Conservation (phyloP, 352 stramenopile species). For the Phytophthora constricta region DNA sequence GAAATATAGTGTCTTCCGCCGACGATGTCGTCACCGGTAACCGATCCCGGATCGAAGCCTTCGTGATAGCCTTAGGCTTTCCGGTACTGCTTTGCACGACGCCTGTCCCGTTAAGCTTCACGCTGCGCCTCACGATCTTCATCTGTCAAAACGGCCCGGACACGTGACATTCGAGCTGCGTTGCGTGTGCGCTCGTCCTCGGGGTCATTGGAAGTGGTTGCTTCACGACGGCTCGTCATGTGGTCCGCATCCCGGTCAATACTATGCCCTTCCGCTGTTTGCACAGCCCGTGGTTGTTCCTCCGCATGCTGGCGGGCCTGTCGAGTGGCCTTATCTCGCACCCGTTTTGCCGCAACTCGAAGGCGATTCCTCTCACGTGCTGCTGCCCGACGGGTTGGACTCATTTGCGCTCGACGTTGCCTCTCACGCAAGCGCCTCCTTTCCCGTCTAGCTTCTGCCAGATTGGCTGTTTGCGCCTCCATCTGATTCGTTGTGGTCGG, state of each 20-base stretch:
- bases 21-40: background rate
- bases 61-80: background rate
- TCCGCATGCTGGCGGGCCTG: background rate
- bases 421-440: too few species aligned
- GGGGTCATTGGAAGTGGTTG: background rate
- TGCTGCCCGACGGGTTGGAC: too few species aligned
- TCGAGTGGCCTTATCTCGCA: background rate
- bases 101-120: background rate
- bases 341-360: background rate
- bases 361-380: background rate
- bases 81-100: background rate
- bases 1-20: background rate
- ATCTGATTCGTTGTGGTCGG: too few species aligned
- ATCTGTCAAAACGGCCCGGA: background rate
- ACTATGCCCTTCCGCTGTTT: background rate
- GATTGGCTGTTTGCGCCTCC: too few species aligned
- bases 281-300: background rate
- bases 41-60: background rate
- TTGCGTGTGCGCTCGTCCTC: background rate
- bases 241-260: background rate
- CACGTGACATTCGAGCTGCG: background rate
- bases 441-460: too few species aligned
- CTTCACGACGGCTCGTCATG: background rate
- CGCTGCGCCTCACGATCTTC: background rate
- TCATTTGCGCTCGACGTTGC: too few species aligned